phyloP scores from a whole-genome alignment of 208 protist species.

The Herpetomonas tarakana region DNA sequence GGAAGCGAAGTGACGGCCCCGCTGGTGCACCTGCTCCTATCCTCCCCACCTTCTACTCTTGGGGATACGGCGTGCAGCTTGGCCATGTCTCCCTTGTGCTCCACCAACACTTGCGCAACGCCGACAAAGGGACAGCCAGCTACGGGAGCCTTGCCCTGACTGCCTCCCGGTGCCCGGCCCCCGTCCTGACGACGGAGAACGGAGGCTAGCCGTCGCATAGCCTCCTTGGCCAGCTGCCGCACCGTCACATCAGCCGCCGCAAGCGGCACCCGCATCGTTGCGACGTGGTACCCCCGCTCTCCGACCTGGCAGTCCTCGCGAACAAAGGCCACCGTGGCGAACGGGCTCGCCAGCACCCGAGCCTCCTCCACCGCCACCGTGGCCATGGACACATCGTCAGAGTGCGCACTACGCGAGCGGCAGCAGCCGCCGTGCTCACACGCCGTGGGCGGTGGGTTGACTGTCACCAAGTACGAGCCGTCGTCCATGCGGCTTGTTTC shows the following conservation, averaged over 20 bases:
- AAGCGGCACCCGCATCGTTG: slow-evolving; percentile 43
- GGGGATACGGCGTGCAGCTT: background rate
- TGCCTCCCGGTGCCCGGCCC: background rate
- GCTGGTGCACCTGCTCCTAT: too few relatives aligned
- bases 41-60: too few relatives aligned
- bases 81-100: slow-evolving; percentile 24
- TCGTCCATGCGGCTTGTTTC: too few relatives aligned
- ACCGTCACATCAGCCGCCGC: slow-evolving; percentile 23
- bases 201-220: slow-evolving; percentile 35
- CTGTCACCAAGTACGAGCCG: too few relatives aligned
- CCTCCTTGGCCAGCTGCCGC: slow-evolving; percentile 44
- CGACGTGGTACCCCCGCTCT: background rate
- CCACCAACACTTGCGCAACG: slow-evolving; percentile 20
- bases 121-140: background rate
- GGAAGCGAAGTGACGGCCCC: background rate
- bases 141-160: too few relatives aligned
- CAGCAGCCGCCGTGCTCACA: too few relatives aligned
- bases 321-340: slow-evolving; percentile 4
- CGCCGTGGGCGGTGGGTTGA: too few relatives aligned
- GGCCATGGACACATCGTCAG: too few relatives aligned
- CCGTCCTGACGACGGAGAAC: background rate
- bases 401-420: too few relatives aligned
- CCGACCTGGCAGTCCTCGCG: background rate
- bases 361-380: too few relatives aligned
- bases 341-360: too few relatives aligned